A percentile compares a stretch with the other conserved stretches of the same genome.
Conservation (phyloP, 129 eudicot genomes). For the Escallonia rubra region DNA sequence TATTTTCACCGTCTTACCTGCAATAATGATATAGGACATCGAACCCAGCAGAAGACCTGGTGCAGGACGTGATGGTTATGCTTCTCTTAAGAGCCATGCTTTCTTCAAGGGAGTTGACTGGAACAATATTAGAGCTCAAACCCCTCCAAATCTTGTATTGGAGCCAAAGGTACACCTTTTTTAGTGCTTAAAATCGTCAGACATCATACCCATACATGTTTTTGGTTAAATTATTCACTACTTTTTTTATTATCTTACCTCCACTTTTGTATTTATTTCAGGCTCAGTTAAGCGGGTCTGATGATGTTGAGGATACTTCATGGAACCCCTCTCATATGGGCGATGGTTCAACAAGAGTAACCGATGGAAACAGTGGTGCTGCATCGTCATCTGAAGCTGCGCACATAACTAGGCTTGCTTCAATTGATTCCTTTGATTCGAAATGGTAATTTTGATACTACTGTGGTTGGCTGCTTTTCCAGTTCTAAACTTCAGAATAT, state of each 20-base stretch:
- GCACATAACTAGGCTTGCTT: slow-evolving; percentile 70
- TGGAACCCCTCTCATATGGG: slow-evolving; percentile 68
- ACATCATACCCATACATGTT: background rate
- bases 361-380: slow-evolving; percentile 35
- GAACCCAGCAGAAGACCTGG: slow-evolving; percentile 92
- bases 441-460: slow-evolving; percentile 54
- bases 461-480: background rate
- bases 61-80: slow-evolving; percentile 90
- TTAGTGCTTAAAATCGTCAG: background rate
- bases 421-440: slow-evolving; percentile 95
- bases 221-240: background rate
- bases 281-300: slow-evolving; percentile 44
- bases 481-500: background rate
- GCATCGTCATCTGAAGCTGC: slow-evolving; percentile 30
- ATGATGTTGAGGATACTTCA: slow-evolving; percentile 51
- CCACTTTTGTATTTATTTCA: slow-evolving; percentile 13
- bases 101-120: slow-evolving; percentile 80
- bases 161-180: slow-evolving; percentile 43
- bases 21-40: slow-evolving; percentile 45
- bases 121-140: slow-evolving; percentile 49
- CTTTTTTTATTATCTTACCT: slow-evolving; percentile 20
- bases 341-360: slow-evolving; percentile 40
- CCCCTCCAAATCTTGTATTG: slow-evolving; percentile 71
- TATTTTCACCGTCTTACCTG: slow-evolving; percentile 2
- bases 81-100: slow-evolving; percentile 65